These are phyloP conservation scores for Plenodomus biglobosus DNA, from an alignment of 2,329 filamentous ascomycete genomes.

Conservation along the genomic window DNA sequence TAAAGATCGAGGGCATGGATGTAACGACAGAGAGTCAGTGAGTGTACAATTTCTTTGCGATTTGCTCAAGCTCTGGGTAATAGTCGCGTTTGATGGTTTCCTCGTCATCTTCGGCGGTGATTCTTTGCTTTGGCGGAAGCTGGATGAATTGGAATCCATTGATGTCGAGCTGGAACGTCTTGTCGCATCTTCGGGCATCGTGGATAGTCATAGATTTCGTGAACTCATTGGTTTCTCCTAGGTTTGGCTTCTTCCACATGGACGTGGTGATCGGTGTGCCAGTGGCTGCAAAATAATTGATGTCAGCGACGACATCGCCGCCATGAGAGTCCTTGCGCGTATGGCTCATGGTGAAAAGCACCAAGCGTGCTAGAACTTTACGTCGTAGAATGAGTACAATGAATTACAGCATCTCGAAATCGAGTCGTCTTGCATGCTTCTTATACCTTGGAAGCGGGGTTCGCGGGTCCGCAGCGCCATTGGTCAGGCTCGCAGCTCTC, in stretches of 20 bases:
- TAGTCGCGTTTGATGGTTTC: conserved; percentile 17
- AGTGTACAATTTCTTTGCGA: conserved; percentile 16
- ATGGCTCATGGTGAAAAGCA: neutral
- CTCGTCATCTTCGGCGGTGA: conserved; percentile 10
- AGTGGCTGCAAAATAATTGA: conserved; percentile 22
- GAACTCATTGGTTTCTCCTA: conserved; percentile 12
- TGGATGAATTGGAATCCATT: conserved; percentile 37
- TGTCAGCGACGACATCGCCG: conserved; percentile 15
- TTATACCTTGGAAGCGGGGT: neutral
- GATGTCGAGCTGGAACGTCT: conserved; percentile 42
- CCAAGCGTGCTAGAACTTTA: neutral
- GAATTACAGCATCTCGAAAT: neutral
- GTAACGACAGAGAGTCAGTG: neutral
- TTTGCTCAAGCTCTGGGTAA: conserved; percentile 18
- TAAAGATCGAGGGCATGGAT: neutral
- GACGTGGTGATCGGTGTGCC: conserved; percentile 13
- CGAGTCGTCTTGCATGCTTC: neutral
- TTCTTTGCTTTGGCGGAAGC: conserved; percentile 4
- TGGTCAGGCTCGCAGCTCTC: neutral
- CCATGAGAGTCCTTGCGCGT: conserved; percentile 2
- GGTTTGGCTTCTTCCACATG: conserved; percentile 15
- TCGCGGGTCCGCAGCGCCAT: neutral
- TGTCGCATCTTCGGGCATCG: conserved; percentile 48
- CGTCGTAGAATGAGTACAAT: neutral
- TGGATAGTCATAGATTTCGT: conserved; percentile 38